Base-by-base conservation (phyloP, 2,329 filamentous ascomycete genomes). In the Xylariaceae sp. region DNA sequence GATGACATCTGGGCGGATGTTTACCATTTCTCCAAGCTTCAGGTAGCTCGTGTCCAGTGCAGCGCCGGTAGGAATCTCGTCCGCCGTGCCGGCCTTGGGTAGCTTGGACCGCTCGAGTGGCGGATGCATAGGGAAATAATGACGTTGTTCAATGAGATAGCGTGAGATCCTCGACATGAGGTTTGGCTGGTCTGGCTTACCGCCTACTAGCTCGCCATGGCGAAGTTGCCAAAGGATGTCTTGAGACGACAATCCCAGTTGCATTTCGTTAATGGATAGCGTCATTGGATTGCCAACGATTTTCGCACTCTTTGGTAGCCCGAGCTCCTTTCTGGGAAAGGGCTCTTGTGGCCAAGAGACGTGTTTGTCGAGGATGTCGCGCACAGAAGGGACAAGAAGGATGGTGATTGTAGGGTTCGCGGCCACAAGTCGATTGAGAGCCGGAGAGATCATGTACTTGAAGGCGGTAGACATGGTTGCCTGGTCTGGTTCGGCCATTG, bases 221-320 rank as follows among this genome's bases (percentile, higher is more conserved):
- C 85, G 79, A 45, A 96, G 72, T 69, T 96, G 90, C 55, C 83
- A 90, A 1, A 99, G 75, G 3, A 90, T 74, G 64, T 99, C 94
- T 62, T 95, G 87, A 1, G 85, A 86, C 22, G 86, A 90, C 59
- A 96, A 78, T 5, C 88, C 90, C 22, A 96, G 71, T 1, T 92
- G 78, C 39, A 86, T 80, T 69, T 97, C 94, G 69, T 99, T 99
- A 56, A 97, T 76, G 6, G 83, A 89, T 3, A 97, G 70, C 9
- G 88, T 90, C 76, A 95, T 92, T 1, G 94, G 94, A 64, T 97
- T 97, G 2, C 90, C 89, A 14, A 96, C 82, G 59, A 95, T 81
- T 38, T 47, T 60, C 11, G 80, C 86, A 49, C 85, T 77, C 65
- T 89, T 92, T 11, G 87, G 87, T 5, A 97, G 76, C 5, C 87